These are phyloP conservation scores for Ophiostoma triangulosporum DNA, from an alignment of 2,329 filamentous ascomycete species.

Conservation along the genomic window DNA sequence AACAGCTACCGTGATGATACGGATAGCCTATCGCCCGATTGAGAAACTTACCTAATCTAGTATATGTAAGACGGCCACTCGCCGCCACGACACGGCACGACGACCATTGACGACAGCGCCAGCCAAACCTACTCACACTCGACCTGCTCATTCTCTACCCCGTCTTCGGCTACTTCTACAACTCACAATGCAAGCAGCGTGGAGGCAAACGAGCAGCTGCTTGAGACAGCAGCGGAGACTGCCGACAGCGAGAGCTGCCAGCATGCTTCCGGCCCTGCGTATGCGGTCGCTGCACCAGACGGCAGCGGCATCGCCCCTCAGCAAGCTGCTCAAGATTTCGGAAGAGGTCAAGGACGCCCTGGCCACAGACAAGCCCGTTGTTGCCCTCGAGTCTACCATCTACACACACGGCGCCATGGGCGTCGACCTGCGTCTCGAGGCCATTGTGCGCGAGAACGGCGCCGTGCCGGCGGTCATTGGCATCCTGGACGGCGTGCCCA, in stretches of 20 bases:
- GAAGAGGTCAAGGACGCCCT: slow-evolving; percentile 74
- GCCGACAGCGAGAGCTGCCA: background rate
- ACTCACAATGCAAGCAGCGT: background rate
- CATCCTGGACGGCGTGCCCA: slow-evolving; percentile 68
- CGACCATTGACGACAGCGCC: background rate
- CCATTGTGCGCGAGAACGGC: slow-evolving; percentile 66
- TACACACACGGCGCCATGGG: slow-evolving; percentile 89
- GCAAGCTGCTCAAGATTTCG: slow-evolving; percentile 40
- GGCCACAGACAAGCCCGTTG: slow-evolving; percentile 61
- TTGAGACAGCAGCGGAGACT: background rate
- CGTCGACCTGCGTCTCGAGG: slow-evolving; percentile 58
- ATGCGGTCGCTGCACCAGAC: background rate
- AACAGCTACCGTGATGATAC: background rate
- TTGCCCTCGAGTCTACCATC: slow-evolving; percentile 90
- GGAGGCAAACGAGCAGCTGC: background rate
- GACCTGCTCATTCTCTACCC: background rate
- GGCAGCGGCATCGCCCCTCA: background rate
- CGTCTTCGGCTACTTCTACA: background rate
- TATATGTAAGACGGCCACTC: background rate
- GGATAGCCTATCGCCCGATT: background rate
- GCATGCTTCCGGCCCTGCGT: background rate
- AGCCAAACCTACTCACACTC: background rate
- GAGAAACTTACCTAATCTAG: background rate
- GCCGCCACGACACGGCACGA: background rate
- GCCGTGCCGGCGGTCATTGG: slow-evolving; percentile 85